These are phyloP conservation scores for apple (Malus domestica) DNA, from an alignment of 306 rosid species.

Conservation along the genomic window ASM211411v1 NC_041796.1:7526001-7526500, in stretches of 20 bases:
- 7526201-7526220: background rate
- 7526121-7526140: slow-evolving; percentile 9
- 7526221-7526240: background rate
- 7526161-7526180: slow-evolving; percentile 63
- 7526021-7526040: slow-evolving; percentile 67
- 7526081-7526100: slow-evolving; percentile 83
- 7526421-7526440: slow-evolving; percentile 59
- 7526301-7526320: background rate
- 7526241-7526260: background rate
- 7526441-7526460: slow-evolving; percentile 63
- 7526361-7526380: background rate
- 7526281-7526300: background rate
- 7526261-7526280: background rate
- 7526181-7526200: slow-evolving; percentile 72
- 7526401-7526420: slow-evolving; percentile 59
- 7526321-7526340: background rate
- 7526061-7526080: slow-evolving; percentile 44
- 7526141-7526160: slow-evolving; percentile 38
- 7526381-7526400: slow-evolving; percentile 20
- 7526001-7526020: slow-evolving; percentile 57
- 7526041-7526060: slow-evolving; percentile 72
- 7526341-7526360: background rate
- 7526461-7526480: slow-evolving; percentile 45
- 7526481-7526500: no score
- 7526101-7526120: slow-evolving; percentile 48